phyloP scores from a whole-genome alignment of 2,329 filamentous ascomycete genomes.

The Exophiala dermatitidis region DNA sequence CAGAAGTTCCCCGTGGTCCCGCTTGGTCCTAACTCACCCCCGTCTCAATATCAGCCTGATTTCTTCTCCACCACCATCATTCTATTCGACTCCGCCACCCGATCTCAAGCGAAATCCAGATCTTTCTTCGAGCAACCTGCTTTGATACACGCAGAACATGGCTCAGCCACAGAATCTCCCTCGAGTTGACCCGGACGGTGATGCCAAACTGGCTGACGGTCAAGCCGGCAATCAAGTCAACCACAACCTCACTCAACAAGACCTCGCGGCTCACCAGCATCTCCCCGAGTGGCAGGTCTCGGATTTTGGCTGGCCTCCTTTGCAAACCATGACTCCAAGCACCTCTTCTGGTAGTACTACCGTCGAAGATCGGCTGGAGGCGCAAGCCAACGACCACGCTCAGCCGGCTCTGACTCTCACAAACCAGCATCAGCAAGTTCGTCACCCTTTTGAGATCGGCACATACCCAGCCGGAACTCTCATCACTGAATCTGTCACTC shows the following conservation, averaged over 20 bases:
- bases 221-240: neutral
- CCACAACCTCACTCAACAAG: neutral
- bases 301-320: neutral
- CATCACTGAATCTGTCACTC: neutral
- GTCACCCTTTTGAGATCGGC: neutral
- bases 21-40: neutral
- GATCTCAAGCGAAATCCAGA: neutral
- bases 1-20: neutral
- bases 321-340: neutral
- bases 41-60: neutral
- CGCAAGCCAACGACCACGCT: neutral
- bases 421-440: neutral
- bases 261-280: neutral
- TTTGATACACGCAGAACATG: neutral
- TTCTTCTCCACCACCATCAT: neutral
- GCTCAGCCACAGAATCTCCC: neutral
- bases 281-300: neutral
- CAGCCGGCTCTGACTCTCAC: neutral
- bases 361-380: neutral
- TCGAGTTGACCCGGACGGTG: neutral
- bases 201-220: constrained; percentile 1
- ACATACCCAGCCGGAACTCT: neutral
- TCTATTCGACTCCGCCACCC: neutral
- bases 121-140: neutral
- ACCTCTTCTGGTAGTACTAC: neutral